Conservation (phyloP, 2,329 filamentous ascomycete species). For the Cordyceps fumosorosea region DNA sequence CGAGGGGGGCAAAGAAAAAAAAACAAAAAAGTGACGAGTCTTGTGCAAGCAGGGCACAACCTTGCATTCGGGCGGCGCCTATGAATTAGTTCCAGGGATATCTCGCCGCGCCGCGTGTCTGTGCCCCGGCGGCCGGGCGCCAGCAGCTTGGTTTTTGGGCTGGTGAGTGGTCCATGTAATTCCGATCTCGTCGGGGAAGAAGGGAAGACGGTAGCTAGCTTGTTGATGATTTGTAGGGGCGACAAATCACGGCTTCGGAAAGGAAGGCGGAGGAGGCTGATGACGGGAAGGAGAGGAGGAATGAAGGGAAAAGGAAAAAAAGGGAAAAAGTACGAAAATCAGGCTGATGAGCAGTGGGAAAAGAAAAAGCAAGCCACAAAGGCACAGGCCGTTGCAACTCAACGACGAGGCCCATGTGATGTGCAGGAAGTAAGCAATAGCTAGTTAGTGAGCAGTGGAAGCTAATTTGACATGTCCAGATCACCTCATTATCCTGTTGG, state of each 20-base stretch:
- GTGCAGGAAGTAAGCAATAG: neutral
- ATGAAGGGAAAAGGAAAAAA: neutral
- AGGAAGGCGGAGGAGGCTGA: neutral
- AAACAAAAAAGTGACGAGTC: neutral
- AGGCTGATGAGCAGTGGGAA: neutral
- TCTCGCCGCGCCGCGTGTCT: neutral
- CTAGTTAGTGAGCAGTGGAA: neutral
- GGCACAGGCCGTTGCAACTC: neutral
- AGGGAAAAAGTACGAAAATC: no score
- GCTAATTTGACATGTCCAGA: no score
- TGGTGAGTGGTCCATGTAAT: no score
- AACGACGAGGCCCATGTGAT: constrained; percentile 1
- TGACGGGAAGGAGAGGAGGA: neutral
- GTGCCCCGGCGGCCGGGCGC: neutral
- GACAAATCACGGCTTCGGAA: neutral
- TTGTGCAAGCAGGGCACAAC: neutral
- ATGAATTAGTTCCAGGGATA: neutral
- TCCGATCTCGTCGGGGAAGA: neutral
- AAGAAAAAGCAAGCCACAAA: neutral
- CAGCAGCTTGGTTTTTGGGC: no score
- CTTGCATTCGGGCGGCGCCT: neutral
- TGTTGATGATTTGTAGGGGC: neutral
- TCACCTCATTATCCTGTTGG: neutral
- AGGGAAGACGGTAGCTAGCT: neutral
- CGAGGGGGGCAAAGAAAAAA: neutral